Base-by-base conservation (phyloP, 768 basidiomycete genomes). In the Termitomyces heimii region DNA sequence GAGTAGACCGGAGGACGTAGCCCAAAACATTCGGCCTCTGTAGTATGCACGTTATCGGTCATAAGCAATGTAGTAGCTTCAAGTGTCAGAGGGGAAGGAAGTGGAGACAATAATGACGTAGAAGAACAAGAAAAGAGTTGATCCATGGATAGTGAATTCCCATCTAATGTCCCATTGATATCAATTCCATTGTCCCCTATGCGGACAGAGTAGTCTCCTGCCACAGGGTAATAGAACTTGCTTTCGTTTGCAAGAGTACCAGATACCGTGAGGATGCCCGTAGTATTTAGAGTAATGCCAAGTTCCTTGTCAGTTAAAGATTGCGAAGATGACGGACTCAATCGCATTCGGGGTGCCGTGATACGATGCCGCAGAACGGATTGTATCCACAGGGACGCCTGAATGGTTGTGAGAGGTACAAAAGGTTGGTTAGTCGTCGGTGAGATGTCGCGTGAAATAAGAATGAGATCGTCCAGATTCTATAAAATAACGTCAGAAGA, bases 331-430 rank as follows among this genome's bases (percentile, higher is more conserved):
- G 64, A 57, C 24, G 53, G 22, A 54, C 51, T 20, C 34, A 35
- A 46, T 12, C 35, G 39, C 20, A 51, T 22, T n/a, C 40, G 52
- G n/a, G 75, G 71, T 22, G 75, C 67, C 1, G 77, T 84, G 26
- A 90, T 80, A 31, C 75, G 78, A 60, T 82, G 80, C 2, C 83
- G 81, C 8, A 92, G 72, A n/a, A 85, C 59, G 2, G 88, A 85
- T 57, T 88, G 85, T 28, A 74, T 76, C 94, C 94, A 98, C 60
- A 87, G 85, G 1, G 93, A 87, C 0, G 83, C 77, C 66, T 95
- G 89, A 7, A 96, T 69, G 7, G 84, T 74, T 2, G 77, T 65
- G 34, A 87, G 72, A 0, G 90, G 81, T 4, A 89, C 89, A 66
- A 84, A 95, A 0, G 85, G 80, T 16, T 76, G 77, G 4, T 81